phyloP scores from a whole-genome alignment of 257 asterid species.

The Cruciata laevipes region DNA sequence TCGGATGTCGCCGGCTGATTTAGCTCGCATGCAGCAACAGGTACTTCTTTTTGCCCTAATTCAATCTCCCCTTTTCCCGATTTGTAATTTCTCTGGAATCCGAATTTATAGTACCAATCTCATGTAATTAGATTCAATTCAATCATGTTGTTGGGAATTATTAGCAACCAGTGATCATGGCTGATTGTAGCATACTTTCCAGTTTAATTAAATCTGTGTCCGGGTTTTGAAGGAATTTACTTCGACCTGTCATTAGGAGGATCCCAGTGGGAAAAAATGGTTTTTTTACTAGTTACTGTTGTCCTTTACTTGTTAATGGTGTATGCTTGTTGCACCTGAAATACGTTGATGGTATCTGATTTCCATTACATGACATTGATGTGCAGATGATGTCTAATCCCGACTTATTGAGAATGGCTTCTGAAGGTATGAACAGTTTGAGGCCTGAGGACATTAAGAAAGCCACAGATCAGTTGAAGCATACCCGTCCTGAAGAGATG shows the following conservation, averaged over 20 bases:
- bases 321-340: neutral
- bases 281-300: neutral
- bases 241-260: neutral
- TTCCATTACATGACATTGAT: slow-evolving; percentile 2
- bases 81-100: neutral
- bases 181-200: neutral
- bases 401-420: slow-evolving; percentile 79
- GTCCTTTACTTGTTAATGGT: neutral
- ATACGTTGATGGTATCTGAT: neutral
- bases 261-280: neutral
- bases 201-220: neutral
- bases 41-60: slow-evolving; percentile 21
- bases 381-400: slow-evolving; percentile 99
- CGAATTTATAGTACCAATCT: neutral
- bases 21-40: slow-evolving; percentile 95
- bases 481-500: slow-evolving; percentile 85
- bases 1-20: slow-evolving; percentile 92
- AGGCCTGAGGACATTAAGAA: slow-evolving; percentile 77
- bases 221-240: neutral
- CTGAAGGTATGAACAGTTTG: slow-evolving; percentile 89
- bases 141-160: neutral
- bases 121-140: neutral
- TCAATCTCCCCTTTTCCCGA: neutral
- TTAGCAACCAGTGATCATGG: neutral
- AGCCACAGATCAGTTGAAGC: slow-evolving; percentile 93